Evolutionary conservation across 352 stramenopile species (phyloP), one percentile per base, ranked within the genome.

Genomic region (Pythium biforme): DNA sequence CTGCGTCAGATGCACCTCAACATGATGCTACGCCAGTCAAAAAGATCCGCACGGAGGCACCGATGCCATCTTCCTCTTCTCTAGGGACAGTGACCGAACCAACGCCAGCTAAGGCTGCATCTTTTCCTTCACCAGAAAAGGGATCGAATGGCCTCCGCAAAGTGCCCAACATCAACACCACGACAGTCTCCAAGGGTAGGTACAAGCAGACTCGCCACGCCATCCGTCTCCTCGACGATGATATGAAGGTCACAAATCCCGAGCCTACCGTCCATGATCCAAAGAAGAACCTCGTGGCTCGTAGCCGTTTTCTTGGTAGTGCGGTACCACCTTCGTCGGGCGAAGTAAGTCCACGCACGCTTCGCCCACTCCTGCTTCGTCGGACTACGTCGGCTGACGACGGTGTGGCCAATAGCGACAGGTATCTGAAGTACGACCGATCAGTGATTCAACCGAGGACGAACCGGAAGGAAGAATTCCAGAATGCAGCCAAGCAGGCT

Each of bases 91-190:
- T n/a, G 15, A 59, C n/a, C 17, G 29, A 49, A 51, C 23, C 34
- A 51, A 5, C 6, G 5, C 37, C 45, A 22, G 22, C 20, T 50
- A 25, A 56, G 37, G 27, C 34, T 45, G 48, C 7, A 19, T 23
- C 20, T 11, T 20, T 23, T n/a, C 20, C 33, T 3, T 19, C 23
- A 10, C 41, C n/a, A n/a, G 41, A 31, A 22, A 50, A 15, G 27
- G 63, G 63, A 25, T 70, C 63, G 23, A 70, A 70, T 54, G 63
- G 63, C 20, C 57, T 66, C 5, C 49, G 63, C 15, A 66, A 52
- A 39, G 55, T 66, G 14, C 55, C 20, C 10, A 55, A 52, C 9
- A 53, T 68, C 33, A 68, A 72, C 22, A 68, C 59, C 10, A 68
- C 43, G n/a, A 64, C 52, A 3, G 59, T 72, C 17, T 20, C 40